A percentile compares a stretch with the other conserved stretches of the same genome.
Conservation (phyloP, 805 yeast genomes). For the Starmerella cellae region DNA sequence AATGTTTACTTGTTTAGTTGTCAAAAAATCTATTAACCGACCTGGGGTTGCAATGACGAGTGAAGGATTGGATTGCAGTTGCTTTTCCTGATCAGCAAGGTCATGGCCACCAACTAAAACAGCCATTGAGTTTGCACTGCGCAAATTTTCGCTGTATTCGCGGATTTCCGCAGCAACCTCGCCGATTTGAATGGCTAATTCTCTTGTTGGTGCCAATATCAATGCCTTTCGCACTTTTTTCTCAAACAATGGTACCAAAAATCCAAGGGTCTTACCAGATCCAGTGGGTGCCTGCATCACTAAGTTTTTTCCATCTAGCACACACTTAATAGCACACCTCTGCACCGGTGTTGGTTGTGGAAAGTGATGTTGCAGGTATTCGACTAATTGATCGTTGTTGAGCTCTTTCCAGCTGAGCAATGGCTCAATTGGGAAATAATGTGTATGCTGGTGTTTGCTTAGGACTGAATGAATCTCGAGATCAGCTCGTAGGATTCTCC, state of each 20-base stretch:
- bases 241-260: conserved; percentile 55
- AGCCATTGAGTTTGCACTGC: conserved; percentile 30
- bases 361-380: conserved; percentile 38
- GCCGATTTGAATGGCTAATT: conserved; percentile 78
- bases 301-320: conserved; percentile 46
- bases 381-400: conserved; percentile 25
- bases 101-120: conserved; percentile 85
- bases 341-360: conserved; percentile 79
- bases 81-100: conserved; percentile 54
- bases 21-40: conserved; percentile 66
- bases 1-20: conserved; percentile 48
- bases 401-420: conserved; percentile 48
- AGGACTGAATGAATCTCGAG: conserved; percentile 42
- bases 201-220: conserved; percentile 85
- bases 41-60: conserved; percentile 93
- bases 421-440: conserved; percentile 36
- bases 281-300: conserved; percentile 95
- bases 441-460: background rate
- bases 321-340: conserved; percentile 71
- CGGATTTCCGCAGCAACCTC: conserved; percentile 35
- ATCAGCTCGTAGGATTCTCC: conserved; percentile 79
- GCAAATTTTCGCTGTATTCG: background rate
- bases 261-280: conserved; percentile 85
- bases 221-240: conserved; percentile 41
- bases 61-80: conserved; percentile 34